These are phyloP conservation scores for Cupressus sempervirens DNA, from an alignment of 75 land plant species.

Conservation along the genomic window DNA sequence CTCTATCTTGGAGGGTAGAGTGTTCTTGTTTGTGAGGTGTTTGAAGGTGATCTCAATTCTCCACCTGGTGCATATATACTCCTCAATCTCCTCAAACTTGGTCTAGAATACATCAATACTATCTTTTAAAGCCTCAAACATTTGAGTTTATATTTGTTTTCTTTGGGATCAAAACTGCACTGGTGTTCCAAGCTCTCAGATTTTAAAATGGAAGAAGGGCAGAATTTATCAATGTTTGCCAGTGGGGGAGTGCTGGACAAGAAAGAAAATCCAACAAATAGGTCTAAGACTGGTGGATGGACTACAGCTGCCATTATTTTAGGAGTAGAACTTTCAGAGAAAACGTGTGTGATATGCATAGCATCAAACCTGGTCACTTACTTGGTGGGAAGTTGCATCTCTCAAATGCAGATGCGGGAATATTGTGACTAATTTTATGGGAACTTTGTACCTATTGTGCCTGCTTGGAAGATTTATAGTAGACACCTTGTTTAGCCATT, in stretches of 20 bases:
- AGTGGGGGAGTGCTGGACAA: constrained; percentile 38
- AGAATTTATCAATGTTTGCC: not conserved
- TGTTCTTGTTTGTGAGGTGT: not conserved
- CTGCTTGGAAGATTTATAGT: constrained; percentile 71
- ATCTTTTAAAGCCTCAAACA: not conserved
- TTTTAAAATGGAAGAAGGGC: not conserved
- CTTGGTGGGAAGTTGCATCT: constrained; percentile 50
- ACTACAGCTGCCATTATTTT: constrained; percentile 70
- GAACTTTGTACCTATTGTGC: constrained; percentile 57
- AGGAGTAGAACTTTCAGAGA: constrained; percentile 54
- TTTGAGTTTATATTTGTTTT: not conserved
- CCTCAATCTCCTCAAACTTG: not conserved
- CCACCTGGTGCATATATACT: not conserved
- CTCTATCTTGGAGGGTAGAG: not conserved
- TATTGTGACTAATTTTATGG: constrained; percentile 71
- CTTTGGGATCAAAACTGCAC: not conserved
- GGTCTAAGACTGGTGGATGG: constrained; percentile 83
- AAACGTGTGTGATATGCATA: constrained; percentile 54
- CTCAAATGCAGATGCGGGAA: constrained; percentile 49
- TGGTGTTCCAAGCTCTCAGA: not conserved
- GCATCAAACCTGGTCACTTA: constrained; percentile 65
- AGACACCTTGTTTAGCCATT: constrained; percentile 70
- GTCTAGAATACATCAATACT: not conserved
- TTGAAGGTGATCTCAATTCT: not conserved
- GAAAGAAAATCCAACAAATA: constrained; percentile 64